These are phyloP conservation scores for Emergomyces africanus DNA, from an alignment of 2,329 filamentous ascomycete genomes.

Conservation along the genomic window DNA sequence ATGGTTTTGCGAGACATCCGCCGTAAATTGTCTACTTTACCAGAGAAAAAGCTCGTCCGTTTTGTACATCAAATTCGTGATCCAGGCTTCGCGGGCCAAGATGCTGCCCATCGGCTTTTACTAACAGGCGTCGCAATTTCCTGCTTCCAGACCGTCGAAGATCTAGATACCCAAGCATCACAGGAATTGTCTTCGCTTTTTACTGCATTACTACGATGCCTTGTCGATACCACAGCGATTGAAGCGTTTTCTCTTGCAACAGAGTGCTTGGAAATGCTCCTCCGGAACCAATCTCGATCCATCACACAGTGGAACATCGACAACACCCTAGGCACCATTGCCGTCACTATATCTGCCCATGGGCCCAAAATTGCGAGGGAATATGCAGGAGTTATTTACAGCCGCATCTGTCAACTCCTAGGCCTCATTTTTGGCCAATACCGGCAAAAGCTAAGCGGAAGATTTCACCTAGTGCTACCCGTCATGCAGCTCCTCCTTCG, in stretches of 20 bases:
- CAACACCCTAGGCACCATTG: slow-evolving; percentile 26
- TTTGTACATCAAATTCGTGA: slow-evolving; percentile 21
- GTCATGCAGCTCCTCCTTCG: slow-evolving; percentile 43
- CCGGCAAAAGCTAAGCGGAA: slow-evolving; percentile 45
- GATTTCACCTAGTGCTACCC: slow-evolving; percentile 46
- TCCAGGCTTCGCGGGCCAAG: slow-evolving; percentile 18
- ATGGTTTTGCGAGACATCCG: slow-evolving; percentile 24
- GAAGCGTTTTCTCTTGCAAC: slow-evolving; percentile 29
- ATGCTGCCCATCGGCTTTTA: slow-evolving; percentile 22
- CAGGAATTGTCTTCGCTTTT: slow-evolving; percentile 25
- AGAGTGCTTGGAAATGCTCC: slow-evolving; percentile 27
- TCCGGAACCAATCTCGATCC: slow-evolving; percentile 28
- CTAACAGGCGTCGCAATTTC: slow-evolving; percentile 25
- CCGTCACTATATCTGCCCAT: slow-evolving; percentile 22
- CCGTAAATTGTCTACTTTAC: slow-evolving; percentile 23
- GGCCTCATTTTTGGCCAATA: slow-evolving; percentile 44
- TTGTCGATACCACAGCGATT: slow-evolving; percentile 20
- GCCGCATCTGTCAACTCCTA: slow-evolving; percentile 41
- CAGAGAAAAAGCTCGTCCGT: slow-evolving; percentile 17
- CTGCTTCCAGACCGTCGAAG: slow-evolving; percentile 22
- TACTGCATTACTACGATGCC: slow-evolving; percentile 20
- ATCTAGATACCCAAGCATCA: slow-evolving; percentile 25
- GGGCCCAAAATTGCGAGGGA: slow-evolving; percentile 21
- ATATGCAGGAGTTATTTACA: slow-evolving; percentile 34
- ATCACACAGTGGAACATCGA: slow-evolving; percentile 36